Evolutionary conservation across 345 rosid genomes (phyloP).

Genomic region (Reutealis trisperma): DNA sequence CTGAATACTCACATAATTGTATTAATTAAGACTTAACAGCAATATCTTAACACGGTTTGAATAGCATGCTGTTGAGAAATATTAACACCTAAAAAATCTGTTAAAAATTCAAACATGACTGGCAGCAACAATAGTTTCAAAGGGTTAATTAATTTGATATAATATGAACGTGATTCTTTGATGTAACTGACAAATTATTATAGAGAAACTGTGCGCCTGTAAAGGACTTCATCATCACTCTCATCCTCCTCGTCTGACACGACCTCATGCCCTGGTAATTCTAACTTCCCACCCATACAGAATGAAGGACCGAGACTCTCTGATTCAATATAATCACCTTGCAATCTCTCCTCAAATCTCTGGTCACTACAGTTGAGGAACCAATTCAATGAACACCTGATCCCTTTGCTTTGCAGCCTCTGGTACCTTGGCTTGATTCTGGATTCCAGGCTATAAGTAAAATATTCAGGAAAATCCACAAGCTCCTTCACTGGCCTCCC

Average conservation of each 20-base stretch:
- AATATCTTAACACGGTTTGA: background rate
- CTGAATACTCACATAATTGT: background rate
- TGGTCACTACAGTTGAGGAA: conserved; percentile 91
- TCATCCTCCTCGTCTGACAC: conserved; percentile 79
- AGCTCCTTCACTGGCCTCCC: conserved; percentile 83
- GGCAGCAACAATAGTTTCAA: background rate
- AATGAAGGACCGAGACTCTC: conserved; percentile 69
- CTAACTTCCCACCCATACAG: conserved; percentile 76
- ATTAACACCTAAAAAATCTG: background rate
- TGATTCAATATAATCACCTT: conserved; percentile 67
- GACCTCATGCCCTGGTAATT: conserved; percentile 61
- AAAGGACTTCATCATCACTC: conserved; percentile 59
- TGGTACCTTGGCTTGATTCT: conserved; percentile 91
- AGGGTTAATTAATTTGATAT: background rate
- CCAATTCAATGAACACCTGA: conserved; percentile 77
- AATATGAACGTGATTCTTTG: background rate
- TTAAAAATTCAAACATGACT: background rate
- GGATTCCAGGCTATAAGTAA: conserved; percentile 91
- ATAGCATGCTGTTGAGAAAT: background rate
- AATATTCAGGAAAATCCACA: conserved; percentile 82
- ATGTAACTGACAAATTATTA: background rate
- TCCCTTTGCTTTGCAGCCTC: conserved; percentile 67
- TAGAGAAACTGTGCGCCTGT: conserved; percentile 33
- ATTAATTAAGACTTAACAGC: too few species aligned
- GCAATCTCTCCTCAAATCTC: conserved; percentile 85